These are phyloP conservation scores for Nothophytophthora sp. DNA, from an alignment of 352 stramenopile species.

Conservation along the genomic window DNA sequence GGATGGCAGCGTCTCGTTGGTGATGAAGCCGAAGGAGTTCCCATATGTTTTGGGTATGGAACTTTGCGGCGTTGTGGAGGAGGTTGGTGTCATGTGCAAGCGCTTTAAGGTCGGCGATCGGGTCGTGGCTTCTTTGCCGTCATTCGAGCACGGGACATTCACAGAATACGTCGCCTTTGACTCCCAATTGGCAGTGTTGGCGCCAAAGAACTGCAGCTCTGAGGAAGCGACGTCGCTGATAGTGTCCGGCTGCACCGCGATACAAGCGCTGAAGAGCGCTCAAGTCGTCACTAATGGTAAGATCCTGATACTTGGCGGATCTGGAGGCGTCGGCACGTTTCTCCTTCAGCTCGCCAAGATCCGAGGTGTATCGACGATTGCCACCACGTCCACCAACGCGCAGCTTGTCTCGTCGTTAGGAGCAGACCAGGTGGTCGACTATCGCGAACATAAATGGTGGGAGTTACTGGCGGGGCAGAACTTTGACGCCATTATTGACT, in stretches of 20 bases:
- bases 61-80: constrained; percentile 41
- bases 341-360: constrained; percentile 65
- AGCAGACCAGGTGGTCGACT: constrained; percentile 55
- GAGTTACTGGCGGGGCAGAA: constrained; percentile 25
- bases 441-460: constrained; percentile 51
- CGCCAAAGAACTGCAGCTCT: constrained; percentile 16
- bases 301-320: constrained; percentile 79
- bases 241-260: constrained; percentile 30
- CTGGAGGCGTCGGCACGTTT: constrained; percentile 76
- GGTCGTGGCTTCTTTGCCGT: constrained; percentile 26
- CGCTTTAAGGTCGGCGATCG: constrained; percentile 33
- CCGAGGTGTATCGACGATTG: constrained; percentile 58
- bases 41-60: constrained; percentile 47
- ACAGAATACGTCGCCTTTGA: constrained; percentile 38
- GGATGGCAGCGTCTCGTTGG: constrained; percentile 35
- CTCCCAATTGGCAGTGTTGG: constrained; percentile 11
- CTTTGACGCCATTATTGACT: constrained; percentile 49
- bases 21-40: constrained; percentile 39
- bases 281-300: constrained; percentile 40
- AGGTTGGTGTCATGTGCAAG: constrained; percentile 23
- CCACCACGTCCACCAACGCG: constrained; percentile 50
- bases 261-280: constrained; percentile 35
- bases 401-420: constrained; percentile 46
- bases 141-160: constrained; percentile 27
- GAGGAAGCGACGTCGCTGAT: constrained; percentile 30